phyloP scores from a whole-genome alignment of 176 grass and related monocot species.

The Oryza meyeriana region DNA sequence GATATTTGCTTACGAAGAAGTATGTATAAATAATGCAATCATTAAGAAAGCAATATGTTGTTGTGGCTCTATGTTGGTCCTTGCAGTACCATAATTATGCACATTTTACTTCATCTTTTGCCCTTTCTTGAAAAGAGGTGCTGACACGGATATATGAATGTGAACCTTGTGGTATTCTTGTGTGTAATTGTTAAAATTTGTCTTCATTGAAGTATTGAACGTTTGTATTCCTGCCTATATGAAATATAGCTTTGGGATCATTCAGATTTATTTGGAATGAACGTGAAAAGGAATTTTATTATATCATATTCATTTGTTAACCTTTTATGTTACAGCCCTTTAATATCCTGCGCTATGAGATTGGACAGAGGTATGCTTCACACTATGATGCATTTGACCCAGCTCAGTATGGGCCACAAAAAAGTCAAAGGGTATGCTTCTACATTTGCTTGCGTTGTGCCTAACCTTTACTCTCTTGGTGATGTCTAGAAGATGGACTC shows the following conservation, averaged over 20 bases:
- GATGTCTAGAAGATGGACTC: not conserved
- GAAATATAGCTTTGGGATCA: not conserved
- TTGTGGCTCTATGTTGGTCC: not conserved
- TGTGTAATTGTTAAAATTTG: not conserved
- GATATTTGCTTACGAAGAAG: conserved; percentile 11
- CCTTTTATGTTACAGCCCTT: conserved; percentile 55
- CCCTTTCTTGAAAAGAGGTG: not conserved
- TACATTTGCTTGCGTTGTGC: conserved; percentile 22
- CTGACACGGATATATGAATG: not conserved
- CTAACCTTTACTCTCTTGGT: not conserved
- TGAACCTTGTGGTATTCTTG: not conserved
- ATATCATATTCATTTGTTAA: not conserved
- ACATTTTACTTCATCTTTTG: not conserved
- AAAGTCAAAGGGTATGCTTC: conserved; percentile 75
- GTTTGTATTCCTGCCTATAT: not conserved
- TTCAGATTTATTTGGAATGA: not conserved
- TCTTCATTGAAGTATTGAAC: not conserved
- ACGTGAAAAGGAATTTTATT: not conserved
- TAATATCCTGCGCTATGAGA: conserved; percentile 88
- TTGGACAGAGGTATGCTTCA: conserved; percentile 90
- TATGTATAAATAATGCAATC: not conserved
- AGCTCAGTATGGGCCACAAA: conserved; percentile 86
- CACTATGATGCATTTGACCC: conserved; percentile 98
- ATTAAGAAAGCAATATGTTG: not conserved
- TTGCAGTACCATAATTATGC: not conserved